These are phyloP conservation scores for Orbilia oligospora DNA, from an alignment of 2,329 filamentous ascomycete species.

Conservation along the genomic window DNA sequence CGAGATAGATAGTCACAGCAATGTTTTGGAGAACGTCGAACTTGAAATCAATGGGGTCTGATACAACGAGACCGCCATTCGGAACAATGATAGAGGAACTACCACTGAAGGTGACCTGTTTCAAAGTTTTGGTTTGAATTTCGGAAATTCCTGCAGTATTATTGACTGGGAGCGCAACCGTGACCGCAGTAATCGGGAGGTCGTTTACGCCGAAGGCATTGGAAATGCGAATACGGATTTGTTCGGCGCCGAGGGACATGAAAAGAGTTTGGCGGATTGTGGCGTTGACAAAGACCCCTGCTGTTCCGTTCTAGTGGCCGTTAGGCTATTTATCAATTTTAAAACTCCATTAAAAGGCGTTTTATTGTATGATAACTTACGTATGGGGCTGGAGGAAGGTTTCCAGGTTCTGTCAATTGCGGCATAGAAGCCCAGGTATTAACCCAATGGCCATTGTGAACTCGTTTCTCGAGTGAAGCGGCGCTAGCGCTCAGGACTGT, in stretches of 20 bases:
- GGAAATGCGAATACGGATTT: constrained; percentile 75
- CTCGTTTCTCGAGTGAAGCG: constrained; percentile 43
- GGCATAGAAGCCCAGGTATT: constrained; percentile 78
- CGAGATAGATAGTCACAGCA: constrained; percentile 74
- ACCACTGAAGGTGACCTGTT: constrained; percentile 74
- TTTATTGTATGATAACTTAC: constrained; percentile 67
- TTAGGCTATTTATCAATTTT: not conserved
- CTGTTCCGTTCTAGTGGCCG: constrained; percentile 64
- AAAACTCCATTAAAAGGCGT: not conserved
- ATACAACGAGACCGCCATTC: constrained; percentile 73
- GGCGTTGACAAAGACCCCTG: constrained; percentile 73
- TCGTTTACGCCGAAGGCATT: constrained; percentile 76
- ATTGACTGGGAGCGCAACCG: constrained; percentile 72
- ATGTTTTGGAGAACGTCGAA: constrained; percentile 71
- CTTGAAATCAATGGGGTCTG: constrained; percentile 74
- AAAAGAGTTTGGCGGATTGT: constrained; percentile 78
- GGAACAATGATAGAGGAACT: constrained; percentile 71
- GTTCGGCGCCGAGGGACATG: constrained; percentile 72
- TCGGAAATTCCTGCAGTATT: constrained; percentile 72
- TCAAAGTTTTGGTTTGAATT: constrained; percentile 72
- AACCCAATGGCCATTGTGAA: constrained; percentile 71
- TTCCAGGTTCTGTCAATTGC: constrained; percentile 75
- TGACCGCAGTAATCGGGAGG: constrained; percentile 74
- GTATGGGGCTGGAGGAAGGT: constrained; percentile 75
- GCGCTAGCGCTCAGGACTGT: constrained; percentile 31